A percentile compares a stretch with the other conserved stretches of the same genome.
Evolutionary conservation across 768 basidiomycete species (phyloP).

Genomic region (Naematelia encephala): DNA sequence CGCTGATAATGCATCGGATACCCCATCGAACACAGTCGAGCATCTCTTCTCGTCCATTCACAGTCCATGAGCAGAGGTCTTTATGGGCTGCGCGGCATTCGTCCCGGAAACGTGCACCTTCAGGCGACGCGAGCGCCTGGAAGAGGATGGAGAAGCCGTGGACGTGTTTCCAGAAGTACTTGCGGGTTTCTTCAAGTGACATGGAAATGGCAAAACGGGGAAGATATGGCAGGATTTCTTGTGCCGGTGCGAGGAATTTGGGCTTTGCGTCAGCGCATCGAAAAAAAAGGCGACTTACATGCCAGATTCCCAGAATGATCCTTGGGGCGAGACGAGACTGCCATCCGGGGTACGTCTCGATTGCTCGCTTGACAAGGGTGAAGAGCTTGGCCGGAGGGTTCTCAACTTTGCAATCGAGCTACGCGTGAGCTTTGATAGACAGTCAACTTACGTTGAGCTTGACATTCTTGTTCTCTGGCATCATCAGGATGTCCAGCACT

Average conservation of each 20-base stretch:
- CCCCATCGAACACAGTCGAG: conserved; percentile 51
- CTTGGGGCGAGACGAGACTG: conserved; percentile 40
- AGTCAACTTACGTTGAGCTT: conserved; percentile 51
- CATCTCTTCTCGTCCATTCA: conserved; percentile 75
- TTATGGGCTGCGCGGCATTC: conserved; percentile 76
- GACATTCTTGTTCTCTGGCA: conserved; percentile 52
- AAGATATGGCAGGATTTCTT: conserved; percentile 72
- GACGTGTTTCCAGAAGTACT: conserved; percentile 85
- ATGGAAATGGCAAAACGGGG: conserved; percentile 79
- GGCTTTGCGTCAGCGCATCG: conserved; percentile 65
- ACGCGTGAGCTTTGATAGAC: conserved; percentile 58
- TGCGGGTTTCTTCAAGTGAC: conserved; percentile 66
- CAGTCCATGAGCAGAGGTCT: conserved; percentile 91
- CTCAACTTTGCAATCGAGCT: conserved; percentile 91
- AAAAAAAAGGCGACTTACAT: conserved; percentile 46
- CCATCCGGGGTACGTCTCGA: conserved; percentile 55
- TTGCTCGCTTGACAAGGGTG: conserved; percentile 63
- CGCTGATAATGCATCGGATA: conserved; percentile 46
- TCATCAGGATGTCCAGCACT: conserved; percentile 76
- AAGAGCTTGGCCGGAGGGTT: conserved; percentile 82
- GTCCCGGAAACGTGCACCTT: conserved; percentile 67
- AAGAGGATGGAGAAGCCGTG: conserved; percentile 85
- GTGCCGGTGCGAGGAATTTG: conserved; percentile 74
- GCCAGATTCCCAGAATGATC: conserved; percentile 49
- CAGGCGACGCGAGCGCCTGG: conserved; percentile 63